Base-by-base conservation (phyloP, 2,329 filamentous ascomycete species). In the Ophiognomonia clavigignenti-juglandacearum region DNA sequence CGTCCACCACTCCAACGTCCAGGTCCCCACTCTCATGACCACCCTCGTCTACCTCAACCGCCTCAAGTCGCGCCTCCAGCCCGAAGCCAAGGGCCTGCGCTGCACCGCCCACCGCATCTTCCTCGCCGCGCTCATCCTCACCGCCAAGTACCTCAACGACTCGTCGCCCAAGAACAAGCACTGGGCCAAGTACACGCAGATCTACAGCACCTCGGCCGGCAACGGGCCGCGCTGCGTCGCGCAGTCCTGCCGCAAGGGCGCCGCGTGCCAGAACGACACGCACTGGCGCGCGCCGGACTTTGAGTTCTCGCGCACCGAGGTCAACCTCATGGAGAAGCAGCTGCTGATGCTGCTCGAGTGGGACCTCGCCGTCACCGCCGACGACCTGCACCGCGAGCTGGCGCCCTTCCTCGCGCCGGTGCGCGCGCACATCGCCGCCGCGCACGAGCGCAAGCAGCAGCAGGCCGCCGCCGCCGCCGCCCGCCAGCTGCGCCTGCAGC, bases 91-190 rank as follows among this genome's bases (percentile, higher is more conserved):
- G 72, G 93, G 93, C 55, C 88, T 97, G 71, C 85, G 87, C 59
- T 97, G 93, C 76, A 97, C 93, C 20, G 89, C 92, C 39, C 93
- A 98, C 74, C 86, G 93, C 60, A 97, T 98, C 76, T 97, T 98
- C 72, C 80, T 98, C 40, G 92, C 88, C 35, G 75, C 87, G 14
- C 82, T 92, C 56, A 93, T 93, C 62, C 75, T 85, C 38, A 83
- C 93, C 2, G 92, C 93, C 59, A 98, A 98, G 83, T 96, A 96
- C 68, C 80, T 97, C 58, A 97, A 98, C 67, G 93, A 97, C 75
- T 96, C 90, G 52, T 96, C 90, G 11, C 93, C 93, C 54, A 97
- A 97, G 83, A 98, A 98, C 81, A 97, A 97, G 83, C 93, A 98
- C 77, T 98, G 93, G 93, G 91, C 93, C 55, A 85, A 83, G 60